Percentiles rank a stretch among this genome's conserved stretches.
phyloP scores from a whole-genome alignment of 306 rosid species.

The Sophora flavescens region DNA sequence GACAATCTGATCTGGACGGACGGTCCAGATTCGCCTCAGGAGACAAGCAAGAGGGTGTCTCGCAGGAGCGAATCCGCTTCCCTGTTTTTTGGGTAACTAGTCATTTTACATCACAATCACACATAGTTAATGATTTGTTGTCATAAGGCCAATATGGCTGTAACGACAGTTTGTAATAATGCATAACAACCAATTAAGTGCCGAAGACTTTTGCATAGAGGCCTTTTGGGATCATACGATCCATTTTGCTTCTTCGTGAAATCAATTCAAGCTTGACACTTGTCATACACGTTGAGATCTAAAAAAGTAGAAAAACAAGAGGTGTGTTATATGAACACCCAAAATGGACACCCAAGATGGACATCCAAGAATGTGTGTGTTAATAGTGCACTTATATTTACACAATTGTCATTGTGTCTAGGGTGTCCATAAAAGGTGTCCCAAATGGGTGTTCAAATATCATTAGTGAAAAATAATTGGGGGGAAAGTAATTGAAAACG shows the following conservation, averaged over 20 bases:
- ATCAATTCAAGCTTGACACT: slow-evolving; percentile 33
- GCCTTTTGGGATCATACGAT: slow-evolving; percentile 28
- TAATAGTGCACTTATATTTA: too few relatives aligned
- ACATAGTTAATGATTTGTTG: slow-evolving; percentile 41
- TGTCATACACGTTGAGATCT: slow-evolving; percentile 24
- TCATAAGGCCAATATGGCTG: slow-evolving; percentile 44
- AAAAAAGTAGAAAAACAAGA: background rate
- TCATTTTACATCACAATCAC: slow-evolving; percentile 36
- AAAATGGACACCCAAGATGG: too few relatives aligned
- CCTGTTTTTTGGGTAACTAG: slow-evolving; percentile 1
- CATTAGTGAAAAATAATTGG: too few relatives aligned
- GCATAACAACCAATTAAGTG: slow-evolving; percentile 40
- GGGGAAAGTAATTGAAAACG: background rate
- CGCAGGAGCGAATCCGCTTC: too few relatives aligned
- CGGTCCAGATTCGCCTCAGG: too few relatives aligned
- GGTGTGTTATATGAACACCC: too few relatives aligned
- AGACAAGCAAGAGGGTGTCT: too few relatives aligned
- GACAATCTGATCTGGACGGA: too few relatives aligned
- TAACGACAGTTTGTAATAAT: slow-evolving; percentile 39
- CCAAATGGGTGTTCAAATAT: too few relatives aligned
- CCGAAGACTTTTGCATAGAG: slow-evolving; percentile 47
- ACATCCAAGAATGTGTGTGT: too few relatives aligned
- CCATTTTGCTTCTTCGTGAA: background rate
- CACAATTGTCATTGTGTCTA: too few relatives aligned
- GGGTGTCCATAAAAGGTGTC: too few relatives aligned